Evolutionary conservation across 495 filamentous ascomycete genomes (phyloP).

Genomic region (Neurospora sp.): DNA sequence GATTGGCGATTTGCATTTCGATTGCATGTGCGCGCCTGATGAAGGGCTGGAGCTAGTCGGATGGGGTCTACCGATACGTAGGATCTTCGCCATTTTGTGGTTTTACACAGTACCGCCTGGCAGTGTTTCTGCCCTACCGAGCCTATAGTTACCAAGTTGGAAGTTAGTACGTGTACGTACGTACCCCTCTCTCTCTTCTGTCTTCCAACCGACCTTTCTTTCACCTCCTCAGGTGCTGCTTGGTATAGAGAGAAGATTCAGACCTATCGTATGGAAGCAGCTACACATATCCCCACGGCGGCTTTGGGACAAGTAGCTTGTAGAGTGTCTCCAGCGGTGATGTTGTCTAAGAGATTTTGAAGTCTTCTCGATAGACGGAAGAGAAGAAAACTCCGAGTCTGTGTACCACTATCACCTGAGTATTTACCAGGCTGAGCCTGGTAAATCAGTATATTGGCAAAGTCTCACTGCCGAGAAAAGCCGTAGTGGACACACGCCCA

Average conservation of each 20-base stretch:
- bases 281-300: background rate
- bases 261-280: background rate
- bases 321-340: background rate
- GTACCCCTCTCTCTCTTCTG: background rate
- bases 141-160: background rate
- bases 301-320: background rate
- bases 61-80: background rate
- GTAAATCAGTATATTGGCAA: background rate
- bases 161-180: background rate
- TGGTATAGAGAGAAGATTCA: background rate
- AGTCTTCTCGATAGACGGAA: background rate
- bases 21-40: background rate
- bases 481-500: background rate
- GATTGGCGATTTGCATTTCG: background rate
- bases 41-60: background rate
- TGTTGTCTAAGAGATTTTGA: background rate
- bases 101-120: background rate
- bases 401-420: background rate
- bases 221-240: background rate
- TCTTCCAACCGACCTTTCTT: background rate
- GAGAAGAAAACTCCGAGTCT: background rate
- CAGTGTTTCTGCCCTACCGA: background rate
- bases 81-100: background rate
- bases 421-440: background rate
- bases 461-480: background rate